phyloP scores from a whole-genome alignment of 1,284 basidiomycete genomes.

The Malassezia psittaci region DNA sequence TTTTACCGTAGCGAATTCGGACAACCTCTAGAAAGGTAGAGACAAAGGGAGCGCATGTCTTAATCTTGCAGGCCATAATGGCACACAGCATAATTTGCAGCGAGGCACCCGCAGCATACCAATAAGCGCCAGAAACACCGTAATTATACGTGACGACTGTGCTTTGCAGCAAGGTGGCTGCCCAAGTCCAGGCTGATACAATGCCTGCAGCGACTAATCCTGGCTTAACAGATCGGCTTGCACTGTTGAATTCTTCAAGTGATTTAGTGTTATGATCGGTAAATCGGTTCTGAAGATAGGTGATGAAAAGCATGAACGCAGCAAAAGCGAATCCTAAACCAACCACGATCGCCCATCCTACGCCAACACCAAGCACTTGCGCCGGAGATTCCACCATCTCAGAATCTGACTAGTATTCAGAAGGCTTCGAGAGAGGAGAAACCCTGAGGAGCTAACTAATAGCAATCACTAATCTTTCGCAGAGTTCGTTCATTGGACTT shows the following conservation, averaged over 20 bases:
- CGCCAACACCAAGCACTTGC: constrained; percentile 31
- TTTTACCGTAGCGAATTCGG: constrained; percentile 61
- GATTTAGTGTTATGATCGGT: constrained; percentile 23
- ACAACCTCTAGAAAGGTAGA: constrained; percentile 62
- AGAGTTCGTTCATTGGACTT: too few species aligned
- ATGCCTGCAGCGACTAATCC: constrained; percentile 82
- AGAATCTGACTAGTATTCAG: background rate
- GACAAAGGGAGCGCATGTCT: constrained; percentile 54
- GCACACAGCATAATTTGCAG: constrained; percentile 63
- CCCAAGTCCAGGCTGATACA: constrained; percentile 53
- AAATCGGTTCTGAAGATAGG: constrained; percentile 36
- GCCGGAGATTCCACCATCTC: constrained; percentile 8
- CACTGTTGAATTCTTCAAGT: constrained; percentile 42
- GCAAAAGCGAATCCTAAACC: constrained; percentile 32
- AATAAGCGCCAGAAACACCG: constrained; percentile 21
- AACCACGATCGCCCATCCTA: constrained; percentile 44
- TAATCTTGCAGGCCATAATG: constrained; percentile 52
- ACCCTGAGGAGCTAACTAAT: too few species aligned
- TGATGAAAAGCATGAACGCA: constrained; percentile 34
- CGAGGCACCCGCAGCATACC: constrained; percentile 47
- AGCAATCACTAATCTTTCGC: too few species aligned
- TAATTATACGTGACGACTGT: constrained; percentile 52
- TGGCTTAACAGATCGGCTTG: constrained; percentile 55
- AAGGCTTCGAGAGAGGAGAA: background rate
- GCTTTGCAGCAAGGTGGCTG: constrained; percentile 55